Evolutionary conservation across 345 rosid species (phyloP), one percentile per base, ranked within the genome.

Genomic region (Carallia pectinifolia): DNA sequence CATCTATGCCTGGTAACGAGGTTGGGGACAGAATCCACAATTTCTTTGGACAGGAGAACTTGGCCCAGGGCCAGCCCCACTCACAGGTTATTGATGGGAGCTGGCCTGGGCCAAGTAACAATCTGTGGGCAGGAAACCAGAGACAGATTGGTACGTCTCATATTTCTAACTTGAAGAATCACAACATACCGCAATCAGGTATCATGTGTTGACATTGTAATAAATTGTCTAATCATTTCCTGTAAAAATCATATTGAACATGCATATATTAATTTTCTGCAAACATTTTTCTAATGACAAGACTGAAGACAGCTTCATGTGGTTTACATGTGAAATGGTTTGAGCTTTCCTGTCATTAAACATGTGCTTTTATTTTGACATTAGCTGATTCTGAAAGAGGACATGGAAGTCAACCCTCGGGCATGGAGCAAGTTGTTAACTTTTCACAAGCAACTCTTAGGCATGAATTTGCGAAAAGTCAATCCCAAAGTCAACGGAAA

Each of bases 1-100:
- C 80, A 86, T 86, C 96, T 82, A 91, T 93, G 97, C 91, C 97
- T 89, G 98, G 96, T 77, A 89, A 93, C 89, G 91, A 90, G 85
- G 84, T 79, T 82, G 97, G 92, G 77, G 98, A 93, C 79, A 88
- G 88, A 86, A 86, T 84, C 80, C 96, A 91, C 80, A 86, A 91
- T 86, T 89, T 88, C 81, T 84, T 89, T 84, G 91, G 84, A 77
- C 92, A 83, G 73, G 94, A 88, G 73, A 81, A 77, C 77, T 75
- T 85, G 75, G 75, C 90, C 60, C 97, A 84, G 76, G 85, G 81
- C 71, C 97, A 87, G 78, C 87, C 81, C 65, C 88, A 79, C 33
- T 74, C 90, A 27, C 89, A 85, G 79, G 81, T 81, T 70, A 81
- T 78, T 73, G 96, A 88, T 18, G 80, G 82, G 76, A 76, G 70